These are phyloP conservation scores for Tricholoma saponaceum DNA, from an alignment of 768 basidiomycete genomes.

Conservation along the genomic window DNA sequence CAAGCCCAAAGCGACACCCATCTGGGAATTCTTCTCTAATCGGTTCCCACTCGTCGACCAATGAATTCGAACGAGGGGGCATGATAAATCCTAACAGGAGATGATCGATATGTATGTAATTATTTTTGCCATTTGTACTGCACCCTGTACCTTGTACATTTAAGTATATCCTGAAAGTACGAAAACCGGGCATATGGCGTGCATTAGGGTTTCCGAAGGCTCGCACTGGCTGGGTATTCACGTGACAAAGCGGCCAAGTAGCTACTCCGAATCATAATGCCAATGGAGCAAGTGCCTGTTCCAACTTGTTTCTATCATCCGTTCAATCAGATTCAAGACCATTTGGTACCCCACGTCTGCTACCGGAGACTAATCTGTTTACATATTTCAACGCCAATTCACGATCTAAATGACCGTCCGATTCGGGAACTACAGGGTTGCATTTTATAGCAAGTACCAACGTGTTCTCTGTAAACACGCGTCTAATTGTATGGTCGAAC, in stretches of 20 bases:
- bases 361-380: background rate
- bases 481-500: conserved; percentile 2
- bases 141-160: background rate
- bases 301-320: background rate
- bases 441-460: conserved; percentile 42
- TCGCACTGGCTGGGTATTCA: no score
- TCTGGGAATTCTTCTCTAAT: conserved; percentile 27
- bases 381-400: background rate
- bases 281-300: no score
- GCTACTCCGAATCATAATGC: no score
- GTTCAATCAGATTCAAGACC: background rate
- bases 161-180: background rate
- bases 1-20: conserved; percentile 26
- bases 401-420: conserved; percentile 51
- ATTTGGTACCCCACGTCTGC: no score
- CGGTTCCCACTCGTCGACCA: conserved; percentile 23
- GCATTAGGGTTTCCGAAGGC: no score
- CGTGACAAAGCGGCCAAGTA: no score
- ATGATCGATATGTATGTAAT: conserved; percentile 17
- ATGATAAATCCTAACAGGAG: conserved; percentile 38
- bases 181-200: no score
- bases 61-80: conserved; percentile 37
- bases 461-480: conserved; percentile 4
- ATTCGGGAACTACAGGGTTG: conserved; percentile 52
- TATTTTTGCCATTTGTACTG: background rate